Conservation (phyloP, 164 flowering plant genomes). For the Chimonanthus salicifolius region DNA sequence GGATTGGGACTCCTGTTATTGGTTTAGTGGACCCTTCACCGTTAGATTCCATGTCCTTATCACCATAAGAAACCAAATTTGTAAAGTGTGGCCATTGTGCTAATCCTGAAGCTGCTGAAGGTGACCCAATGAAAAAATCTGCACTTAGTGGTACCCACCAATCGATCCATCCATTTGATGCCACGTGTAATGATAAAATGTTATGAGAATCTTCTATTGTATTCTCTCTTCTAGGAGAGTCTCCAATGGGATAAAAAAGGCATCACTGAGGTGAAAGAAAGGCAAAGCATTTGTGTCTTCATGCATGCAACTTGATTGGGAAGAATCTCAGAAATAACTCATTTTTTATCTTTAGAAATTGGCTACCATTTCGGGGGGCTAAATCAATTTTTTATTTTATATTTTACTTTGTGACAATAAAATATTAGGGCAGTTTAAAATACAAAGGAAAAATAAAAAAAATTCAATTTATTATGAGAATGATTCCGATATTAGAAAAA, state of each 20-base stretch:
- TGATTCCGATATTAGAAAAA: no score
- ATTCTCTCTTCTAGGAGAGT: not conserved
- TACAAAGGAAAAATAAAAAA: no score
- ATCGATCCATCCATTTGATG: not conserved
- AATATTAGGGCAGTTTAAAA: no score
- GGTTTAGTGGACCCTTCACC: not conserved
- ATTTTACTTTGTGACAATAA: no score
- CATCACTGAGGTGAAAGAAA: constrained; percentile 3
- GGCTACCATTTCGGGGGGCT: no score
- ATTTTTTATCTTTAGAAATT: no score
- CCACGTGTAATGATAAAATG: not conserved
- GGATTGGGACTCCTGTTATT: not conserved
- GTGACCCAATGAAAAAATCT: not conserved
- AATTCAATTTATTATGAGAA: no score
- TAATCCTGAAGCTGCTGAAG: not conserved
- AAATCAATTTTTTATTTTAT: no score
- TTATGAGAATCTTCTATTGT: not conserved
- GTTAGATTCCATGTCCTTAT: constrained; percentile 2
- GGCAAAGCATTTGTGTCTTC: not conserved
- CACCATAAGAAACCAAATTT: not conserved
- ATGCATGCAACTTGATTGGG: constrained; percentile 2
- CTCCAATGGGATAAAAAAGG: not conserved
- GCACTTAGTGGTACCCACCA: not conserved
- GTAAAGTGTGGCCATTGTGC: not conserved
- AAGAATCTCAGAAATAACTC: not conserved